Base-by-base conservation (phyloP, 768 basidiomycete genomes). In the Rhizopogon roseolus region DNA sequence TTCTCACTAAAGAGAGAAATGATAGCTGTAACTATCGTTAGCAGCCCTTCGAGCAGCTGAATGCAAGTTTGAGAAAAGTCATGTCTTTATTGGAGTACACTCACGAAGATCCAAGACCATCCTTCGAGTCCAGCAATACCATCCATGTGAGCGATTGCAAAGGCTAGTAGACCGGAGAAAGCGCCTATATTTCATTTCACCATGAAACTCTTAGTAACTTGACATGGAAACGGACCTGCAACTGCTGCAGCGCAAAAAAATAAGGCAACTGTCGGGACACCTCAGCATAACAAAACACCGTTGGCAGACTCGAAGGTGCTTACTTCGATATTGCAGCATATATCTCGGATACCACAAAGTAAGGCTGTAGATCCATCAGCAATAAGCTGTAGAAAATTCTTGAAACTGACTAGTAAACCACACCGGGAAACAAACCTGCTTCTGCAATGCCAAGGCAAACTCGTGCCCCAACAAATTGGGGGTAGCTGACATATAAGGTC, bases 351-450 rank as follows among this genome's bases (percentile, higher is more conserved):
- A 89, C 85, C 85, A 88, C 19, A 85, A 67, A 3, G 82, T 83
- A 22, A 88, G 68, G 58, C 81, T 84, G 22, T 27, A 14, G 40
- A 25, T 17, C 6, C 1, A 13, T 54, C 3, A 53, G 19, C 6
- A 19, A 16, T 6, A n/a, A 9, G 16, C 27, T 34, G 7, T 5
- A 32, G 4, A 19, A 7, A 16, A 2, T 2, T 7, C 17, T 17
- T 8, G 17, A 44, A 25, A 64, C 77, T 42, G 52, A 86, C 86
- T 86, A 89, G 70, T 86, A 90, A 0, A 80, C 78, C 9, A 88
- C 83, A 25, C 86, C 86, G 10, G 88, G 86, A 65, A 85, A 89
- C 9, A 88, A 63, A 3, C 88, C 86, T 5, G 85, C 82, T 67
- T 90, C 88, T 0, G 84, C 78, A 2, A 85, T 62, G 2, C 87